Base-by-base conservation (phyloP, 129 eudicot genomes). In the Ambrosia artemisiifolia region DNA sequence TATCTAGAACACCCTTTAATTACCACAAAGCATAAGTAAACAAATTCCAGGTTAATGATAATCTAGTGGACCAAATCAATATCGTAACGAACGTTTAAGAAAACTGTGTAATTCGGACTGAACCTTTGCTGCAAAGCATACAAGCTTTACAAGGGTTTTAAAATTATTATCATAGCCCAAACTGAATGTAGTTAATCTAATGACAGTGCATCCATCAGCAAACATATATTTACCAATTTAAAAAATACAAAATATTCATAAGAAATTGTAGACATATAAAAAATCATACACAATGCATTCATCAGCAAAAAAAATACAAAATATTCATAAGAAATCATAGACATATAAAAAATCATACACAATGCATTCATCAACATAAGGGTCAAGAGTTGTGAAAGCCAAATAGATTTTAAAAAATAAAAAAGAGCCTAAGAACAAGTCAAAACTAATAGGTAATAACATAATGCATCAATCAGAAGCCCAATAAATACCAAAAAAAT, bases 151-250 rank as follows among this genome's bases (percentile, higher is more conserved):
- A 24, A 24, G 28, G 28, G 28, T 0, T 24, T 0, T 24, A 24
- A 24, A 24, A 24, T 24, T 24, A 24, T 24, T 24, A 24, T 24
- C 28, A 24, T 24, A 24, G 28, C 36, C 36, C 56, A 14, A 77
- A 77, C 2, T 60, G 20, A 36, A n/a, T 63, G 19, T 35, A n/a
- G n/a, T 38, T 69, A 69, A 24, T 70, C 51, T 70, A 78, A 50
- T 70, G 30, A 11, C 60, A 77, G 62, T 70, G 81, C 59, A 77
- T 65, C 71, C 71, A 77, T 77, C 76, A 69, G 75, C 71, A 70
- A 70, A 51, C 71, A 70, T 54, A 62, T 75, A 67, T 24, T 65
- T 51, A 62, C 36, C 2, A 18, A 50, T 35, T 17, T 14, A 17
- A 74, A 43, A 65, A 7, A 24, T 24, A 36, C 24, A 35, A 67